Evolutionary conservation across 108 stramenopile genomes (phyloP).

Genomic region (Cyclotella baltica): DNA sequence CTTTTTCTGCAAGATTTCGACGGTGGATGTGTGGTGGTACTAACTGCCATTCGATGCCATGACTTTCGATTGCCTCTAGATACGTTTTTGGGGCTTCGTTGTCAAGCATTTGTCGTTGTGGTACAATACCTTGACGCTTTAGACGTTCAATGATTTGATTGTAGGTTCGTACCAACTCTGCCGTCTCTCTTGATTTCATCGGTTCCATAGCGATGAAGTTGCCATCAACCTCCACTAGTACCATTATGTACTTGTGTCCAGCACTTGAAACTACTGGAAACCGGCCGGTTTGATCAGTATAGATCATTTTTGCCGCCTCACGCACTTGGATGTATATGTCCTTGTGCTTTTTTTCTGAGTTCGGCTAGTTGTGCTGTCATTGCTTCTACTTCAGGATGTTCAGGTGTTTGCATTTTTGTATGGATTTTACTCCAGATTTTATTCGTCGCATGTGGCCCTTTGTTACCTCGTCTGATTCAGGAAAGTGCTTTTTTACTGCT

Average conservation of each 20-base stretch:
- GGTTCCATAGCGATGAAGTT: no score
- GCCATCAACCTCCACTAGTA: no score
- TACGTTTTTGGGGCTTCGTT: constrained; percentile 19
- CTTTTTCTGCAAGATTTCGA: no score
- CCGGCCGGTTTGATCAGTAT: constrained; percentile 16
- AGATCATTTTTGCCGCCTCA: neutral
- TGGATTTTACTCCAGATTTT: constrained; percentile 10
- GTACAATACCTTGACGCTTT: no score
- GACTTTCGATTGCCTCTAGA: neutral
- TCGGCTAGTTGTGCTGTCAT: neutral
- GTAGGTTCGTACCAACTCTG: no score
- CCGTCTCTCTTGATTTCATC: no score
- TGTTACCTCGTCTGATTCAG: constrained; percentile 1
- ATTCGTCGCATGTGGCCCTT: constrained; percentile 10
- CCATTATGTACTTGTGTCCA: no score
- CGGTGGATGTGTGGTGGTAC: constrained; percentile 39
- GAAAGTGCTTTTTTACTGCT: constrained; percentile 10
- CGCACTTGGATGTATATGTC: neutral
- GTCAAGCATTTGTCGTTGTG: no score
- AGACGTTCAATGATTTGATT: no score
- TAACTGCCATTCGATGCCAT: no score
- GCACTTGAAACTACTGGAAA: no score
- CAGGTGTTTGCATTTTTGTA: neutral
- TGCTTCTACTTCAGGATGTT: no score
- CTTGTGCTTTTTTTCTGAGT: neutral